A percentile compares a stretch with the other conserved stretches of the same genome.
Evolutionary conservation across 192 early-diverging fungal species (phyloP).

Genomic region (Geranomyces variabilis): DNA sequence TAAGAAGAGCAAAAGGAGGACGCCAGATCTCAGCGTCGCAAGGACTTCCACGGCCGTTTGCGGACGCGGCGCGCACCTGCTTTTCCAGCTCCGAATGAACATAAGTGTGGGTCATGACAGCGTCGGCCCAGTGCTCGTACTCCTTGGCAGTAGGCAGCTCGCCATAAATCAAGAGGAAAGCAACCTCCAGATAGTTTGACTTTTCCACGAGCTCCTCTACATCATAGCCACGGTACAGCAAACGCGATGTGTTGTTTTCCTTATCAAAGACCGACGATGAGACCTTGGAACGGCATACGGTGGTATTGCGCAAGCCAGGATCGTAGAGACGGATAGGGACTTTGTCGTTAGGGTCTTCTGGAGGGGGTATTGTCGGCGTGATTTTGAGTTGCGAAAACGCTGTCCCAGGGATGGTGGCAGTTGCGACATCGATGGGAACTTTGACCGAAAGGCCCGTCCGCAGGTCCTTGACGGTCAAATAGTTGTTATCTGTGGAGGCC

Average conservation of each 20-base stretch:
- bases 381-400: slow-evolving; percentile 49
- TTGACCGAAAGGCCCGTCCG: slow-evolving; percentile 28
- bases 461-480: slow-evolving; percentile 43
- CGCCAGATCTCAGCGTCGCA: too few relatives aligned
- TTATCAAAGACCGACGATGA: slow-evolving; percentile 40
- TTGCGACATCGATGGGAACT: slow-evolving; percentile 42
- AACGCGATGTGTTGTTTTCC: slow-evolving; percentile 29
- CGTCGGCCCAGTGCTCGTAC: slow-evolving; percentile 46
- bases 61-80: slow-evolving; percentile 15
- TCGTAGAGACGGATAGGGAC: slow-evolving; percentile 53
- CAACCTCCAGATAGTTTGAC: slow-evolving; percentile 64
- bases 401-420: slow-evolving; percentile 44
- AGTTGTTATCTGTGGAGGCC: slow-evolving; percentile 18
- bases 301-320: slow-evolving; percentile 58
- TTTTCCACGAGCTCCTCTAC: slow-evolving; percentile 67
- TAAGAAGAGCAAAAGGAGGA: background rate
- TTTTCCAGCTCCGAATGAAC: slow-evolving; percentile 61
- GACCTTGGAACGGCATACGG: slow-evolving; percentile 50
- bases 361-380: slow-evolving; percentile 42
- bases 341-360: slow-evolving; percentile 34
- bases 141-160: slow-evolving; percentile 39
- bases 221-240: slow-evolving; percentile 62
- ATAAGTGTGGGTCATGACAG: slow-evolving; percentile 60
- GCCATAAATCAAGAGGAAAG: slow-evolving; percentile 64
- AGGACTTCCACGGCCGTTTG: background rate